phyloP scores from a whole-genome alignment of 2,329 filamentous ascomycete species.

The Beauveria varroae region DNA sequence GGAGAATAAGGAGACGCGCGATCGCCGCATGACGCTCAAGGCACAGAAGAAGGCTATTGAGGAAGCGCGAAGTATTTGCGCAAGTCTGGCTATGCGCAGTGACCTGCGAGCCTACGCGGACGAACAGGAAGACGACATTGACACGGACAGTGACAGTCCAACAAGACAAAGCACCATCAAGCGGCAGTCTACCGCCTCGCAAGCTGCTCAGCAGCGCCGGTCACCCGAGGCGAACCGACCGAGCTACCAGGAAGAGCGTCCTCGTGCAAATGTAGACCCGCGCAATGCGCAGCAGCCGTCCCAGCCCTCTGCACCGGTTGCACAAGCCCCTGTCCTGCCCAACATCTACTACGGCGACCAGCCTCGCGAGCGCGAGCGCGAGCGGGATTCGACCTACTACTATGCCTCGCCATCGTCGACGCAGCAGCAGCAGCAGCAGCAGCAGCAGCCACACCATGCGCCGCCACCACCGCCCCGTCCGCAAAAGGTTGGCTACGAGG shows the following conservation, averaged over 20 bases:
- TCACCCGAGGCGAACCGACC: constrained; percentile 17
- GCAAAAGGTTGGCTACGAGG: constrained; percentile 29
- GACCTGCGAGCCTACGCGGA: constrained; percentile 36
- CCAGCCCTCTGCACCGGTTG: constrained; percentile 12
- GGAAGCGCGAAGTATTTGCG: constrained; percentile 28
- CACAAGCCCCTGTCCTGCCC: background rate
- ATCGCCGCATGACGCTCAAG: constrained; percentile 40
- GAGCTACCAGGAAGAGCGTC: constrained; percentile 19
- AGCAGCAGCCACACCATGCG: constrained; percentile 16
- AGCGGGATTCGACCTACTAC: constrained; percentile 21
- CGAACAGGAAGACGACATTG: constrained; percentile 25
- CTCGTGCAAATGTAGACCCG: background rate
- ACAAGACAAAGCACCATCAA: constrained; percentile 9
- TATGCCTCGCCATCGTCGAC: constrained; percentile 17
- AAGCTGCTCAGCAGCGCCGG: background rate
- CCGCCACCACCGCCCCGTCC: constrained; percentile 31
- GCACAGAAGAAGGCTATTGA: constrained; percentile 17
- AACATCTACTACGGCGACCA: constrained; percentile 1
- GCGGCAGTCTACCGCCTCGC: constrained; percentile 11
- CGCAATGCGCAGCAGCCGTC: constrained; percentile 16
- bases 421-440: constrained; percentile 3
- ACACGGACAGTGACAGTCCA: constrained; percentile 25
- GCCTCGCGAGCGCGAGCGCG: constrained; percentile 21
- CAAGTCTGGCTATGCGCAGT: constrained; percentile 44
- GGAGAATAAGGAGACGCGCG: constrained; percentile 45